Evolutionary conservation across 495 filamentous ascomycete genomes (phyloP).

Genomic region (Podospora fimiseda): DNA sequence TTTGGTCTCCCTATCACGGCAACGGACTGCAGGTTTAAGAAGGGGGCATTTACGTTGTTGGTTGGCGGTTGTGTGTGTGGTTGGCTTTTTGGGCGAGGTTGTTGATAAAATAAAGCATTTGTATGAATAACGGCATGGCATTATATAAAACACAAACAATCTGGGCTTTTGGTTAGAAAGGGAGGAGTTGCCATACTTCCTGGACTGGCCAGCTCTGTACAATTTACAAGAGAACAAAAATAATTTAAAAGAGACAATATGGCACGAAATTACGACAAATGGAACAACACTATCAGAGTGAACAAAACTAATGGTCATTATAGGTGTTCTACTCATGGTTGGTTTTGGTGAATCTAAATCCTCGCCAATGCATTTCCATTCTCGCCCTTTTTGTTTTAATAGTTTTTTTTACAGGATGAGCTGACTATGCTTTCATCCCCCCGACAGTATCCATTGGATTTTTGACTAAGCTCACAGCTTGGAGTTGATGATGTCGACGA

Average conservation of each 20-base stretch:
- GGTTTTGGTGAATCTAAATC: slow-evolving; percentile 5
- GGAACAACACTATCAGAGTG: no score
- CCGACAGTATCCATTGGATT: neutral
- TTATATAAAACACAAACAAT: neutral
- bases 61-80: neutral
- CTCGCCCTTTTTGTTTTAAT: slow-evolving; percentile 2
- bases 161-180: neutral
- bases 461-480: slow-evolving; percentile 28
- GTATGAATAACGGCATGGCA: neutral
- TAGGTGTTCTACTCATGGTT: slow-evolving; percentile 1
- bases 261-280: no score
- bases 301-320: slow-evolving; percentile 1
- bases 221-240: neutral
- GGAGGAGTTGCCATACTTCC: neutral
- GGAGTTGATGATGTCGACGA: slow-evolving; percentile 58
- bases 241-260: neutral
- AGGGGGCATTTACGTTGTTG: slow-evolving; percentile 3
- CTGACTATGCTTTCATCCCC: neutral
- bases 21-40: slow-evolving; percentile 38
- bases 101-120: neutral
- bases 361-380: slow-evolving; percentile 5
- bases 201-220: neutral
- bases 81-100: neutral
- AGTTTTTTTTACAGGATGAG: slow-evolving; percentile 2
- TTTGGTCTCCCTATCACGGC: slow-evolving; percentile 93